These are phyloP conservation scores for Tagetes erecta DNA, from an alignment of 129 eudicot species.

Conservation along the genomic window DNA sequence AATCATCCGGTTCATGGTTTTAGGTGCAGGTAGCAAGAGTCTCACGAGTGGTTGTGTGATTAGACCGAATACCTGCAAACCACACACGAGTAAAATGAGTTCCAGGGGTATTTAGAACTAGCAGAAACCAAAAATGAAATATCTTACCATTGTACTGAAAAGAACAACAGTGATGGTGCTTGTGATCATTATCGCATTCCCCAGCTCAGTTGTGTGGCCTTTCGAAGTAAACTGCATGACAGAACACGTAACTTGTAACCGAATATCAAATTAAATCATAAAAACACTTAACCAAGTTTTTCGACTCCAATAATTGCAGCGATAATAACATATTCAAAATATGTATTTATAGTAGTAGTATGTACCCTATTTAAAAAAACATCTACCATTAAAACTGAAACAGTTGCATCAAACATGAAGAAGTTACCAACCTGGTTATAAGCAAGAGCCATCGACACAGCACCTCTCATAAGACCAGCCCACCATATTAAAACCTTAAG, in stretches of 20 bases:
- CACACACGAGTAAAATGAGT: background rate
- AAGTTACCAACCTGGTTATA: constrained; percentile 72
- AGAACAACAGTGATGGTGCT: constrained; percentile 93
- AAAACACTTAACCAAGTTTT: background rate
- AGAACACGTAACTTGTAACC: constrained; percentile 11
- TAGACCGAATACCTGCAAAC: constrained; percentile 77
- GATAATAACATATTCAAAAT: background rate
- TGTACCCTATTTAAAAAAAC: background rate
- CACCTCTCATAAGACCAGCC: constrained; percentile 99
- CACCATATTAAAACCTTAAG: constrained; percentile 85
- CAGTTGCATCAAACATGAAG: constrained; percentile 17
- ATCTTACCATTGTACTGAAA: constrained; percentile 89
- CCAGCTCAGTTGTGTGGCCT: constrained; percentile 60
- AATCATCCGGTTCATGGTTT: constrained; percentile 48
- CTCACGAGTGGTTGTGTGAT: constrained; percentile 83
- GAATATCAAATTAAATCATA: background rate
- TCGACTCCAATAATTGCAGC: background rate
- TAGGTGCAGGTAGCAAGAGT: constrained; percentile 61
- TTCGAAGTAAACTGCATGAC: constrained; percentile 64
- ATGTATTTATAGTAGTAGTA: background rate
- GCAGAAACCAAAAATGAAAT: constrained; percentile 5
- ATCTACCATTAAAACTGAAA: background rate
- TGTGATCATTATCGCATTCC: constrained; percentile 80
- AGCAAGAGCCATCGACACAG: constrained; percentile 99
- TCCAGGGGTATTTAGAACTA: background rate